A percentile compares a stretch with the other conserved stretches of the same genome.
Conservation (phyloP, 306 rosid genomes). For the Fragaria ananassa region DNA sequence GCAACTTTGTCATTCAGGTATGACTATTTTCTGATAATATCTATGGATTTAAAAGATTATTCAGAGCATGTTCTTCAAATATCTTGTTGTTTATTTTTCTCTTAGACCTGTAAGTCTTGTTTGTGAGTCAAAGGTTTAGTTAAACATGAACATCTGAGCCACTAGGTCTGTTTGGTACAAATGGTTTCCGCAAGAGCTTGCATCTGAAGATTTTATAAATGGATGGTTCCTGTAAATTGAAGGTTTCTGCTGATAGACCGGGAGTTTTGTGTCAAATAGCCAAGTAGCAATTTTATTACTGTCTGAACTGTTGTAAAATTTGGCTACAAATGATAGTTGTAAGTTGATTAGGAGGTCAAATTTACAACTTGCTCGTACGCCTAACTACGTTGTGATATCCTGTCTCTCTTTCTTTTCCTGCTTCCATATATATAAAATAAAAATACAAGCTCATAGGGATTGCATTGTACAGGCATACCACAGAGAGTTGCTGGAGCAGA, state of each 20-base stretch:
- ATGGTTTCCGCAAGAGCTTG: not conserved
- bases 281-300: not conserved
- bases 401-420: not conserved
- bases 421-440: not conserved
- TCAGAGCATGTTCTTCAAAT: not conserved
- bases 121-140: not conserved
- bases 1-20: slow-evolving; percentile 92
- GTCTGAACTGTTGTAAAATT: not conserved
- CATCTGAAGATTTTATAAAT: not conserved
- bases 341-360: not conserved
- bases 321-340: not conserved
- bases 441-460: slow-evolving; percentile 5
- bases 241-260: not conserved
- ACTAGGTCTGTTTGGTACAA: not conserved
- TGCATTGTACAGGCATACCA: slow-evolving; percentile 62
- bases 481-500: slow-evolving; percentile 68
- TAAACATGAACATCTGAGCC: not conserved
- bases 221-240: not conserved
- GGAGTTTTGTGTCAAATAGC: not conserved
- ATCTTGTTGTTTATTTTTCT: not conserved
- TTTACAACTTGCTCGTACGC: not conserved
- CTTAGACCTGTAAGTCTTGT: not conserved
- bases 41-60: not conserved
- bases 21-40: slow-evolving; percentile 15
- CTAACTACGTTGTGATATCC: not conserved